Evolutionary conservation across 805 yeast genomes (phyloP), one percentile per base, ranked within the genome.

Genomic region (Candida ulmi): DNA sequence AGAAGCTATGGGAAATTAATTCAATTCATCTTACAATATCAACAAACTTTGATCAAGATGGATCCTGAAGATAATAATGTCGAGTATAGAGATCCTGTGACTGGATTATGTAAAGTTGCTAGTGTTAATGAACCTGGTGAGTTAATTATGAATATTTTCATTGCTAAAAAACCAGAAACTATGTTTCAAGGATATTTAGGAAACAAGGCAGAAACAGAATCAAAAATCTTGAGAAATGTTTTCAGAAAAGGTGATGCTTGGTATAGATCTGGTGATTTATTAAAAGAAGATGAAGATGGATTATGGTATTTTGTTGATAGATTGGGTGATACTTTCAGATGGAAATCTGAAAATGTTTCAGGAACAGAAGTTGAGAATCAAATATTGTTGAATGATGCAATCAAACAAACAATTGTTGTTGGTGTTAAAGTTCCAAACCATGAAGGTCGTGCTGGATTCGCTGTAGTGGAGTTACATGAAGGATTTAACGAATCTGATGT

Each of bases 331-430:
- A 91, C 97, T 0, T 90, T 85, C 67, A 72, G 98, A 51, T 90
- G 98, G 98, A 91, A 88, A 65, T 83, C 95, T 2, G 98, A 90
- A 64, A 90, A 90, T 60, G 96, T 91, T 11, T 80, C 93, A 15
- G 88, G 97, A 12, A 81, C 90, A 26, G 97, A 90, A 64, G 96
- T 90, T 30, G 97, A 91, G 57, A 84, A 82, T 55, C 81, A 79
- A 55, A 65, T 23, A 64, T 60, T 18, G 45, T 57, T 25, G 50
- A 50, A 16, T 8, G 26, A 21, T 16, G 47, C 56, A 5, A 65
- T 83, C 35, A 71, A 72, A 44, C 87, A 83, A 45, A 76, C 82
- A 11, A 88, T 87, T 34, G 96, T 90, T 17, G 96, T 93, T 38
- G 96, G 96, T 28, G 81, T 83, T 4, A 74, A 74, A 55, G 82